Evolutionary conservation across 257 asterid genomes (phyloP), one percentile per base, ranked within the genome.

Genomic region (Nicotiana obtusifolia): DNA sequence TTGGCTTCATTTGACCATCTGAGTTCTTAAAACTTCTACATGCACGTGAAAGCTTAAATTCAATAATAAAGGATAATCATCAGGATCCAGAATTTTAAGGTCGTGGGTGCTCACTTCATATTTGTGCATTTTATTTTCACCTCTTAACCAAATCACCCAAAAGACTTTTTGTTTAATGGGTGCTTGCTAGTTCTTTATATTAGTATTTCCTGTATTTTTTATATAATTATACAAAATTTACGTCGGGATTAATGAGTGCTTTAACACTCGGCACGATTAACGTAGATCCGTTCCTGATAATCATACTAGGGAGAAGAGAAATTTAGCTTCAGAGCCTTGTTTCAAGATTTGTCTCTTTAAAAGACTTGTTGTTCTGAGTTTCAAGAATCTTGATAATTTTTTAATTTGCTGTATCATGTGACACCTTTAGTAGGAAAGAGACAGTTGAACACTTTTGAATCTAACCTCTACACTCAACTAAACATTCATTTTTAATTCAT

Each of bases 341-440:
- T 84, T 84, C 85, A 60, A 78, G 52, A 69, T 37, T 61, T 37
- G 24, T 56, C 8, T 78, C 54, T 49, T 75, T 80, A 81, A 9
- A 33, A 80, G 81, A 68, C 82, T 52, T 7, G 3, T 28, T 64
- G 68, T 77, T 78, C 81, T 81, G 86, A 86, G 84, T 77, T 77
- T 85, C 71, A 28, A 80, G 86, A 86, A 85, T 77, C 81, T 83
- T 76, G 5, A 61, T 67, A 17, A 22, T 64, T 59, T 28, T 37
- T 81, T 33, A 83, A 85, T 87, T 78, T 85, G 87, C 49, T 22
- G 75, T 59, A 30, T 85, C 94, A 89, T 86, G 94, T 90, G 92
- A 80, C 53, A 80, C 76, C 76, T 68, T 81, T 80, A 84, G 80
- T 81, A 57, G 81, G 78, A 68, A 80, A 84, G 84, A 76, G 84